Percentiles rank a stretch among this genome's conserved stretches.
These are phyloP conservation scores for Talaromyces sp. DNA, from an alignment of 2,329 filamentous ascomycete genomes.

Conservation along the genomic window DNA sequence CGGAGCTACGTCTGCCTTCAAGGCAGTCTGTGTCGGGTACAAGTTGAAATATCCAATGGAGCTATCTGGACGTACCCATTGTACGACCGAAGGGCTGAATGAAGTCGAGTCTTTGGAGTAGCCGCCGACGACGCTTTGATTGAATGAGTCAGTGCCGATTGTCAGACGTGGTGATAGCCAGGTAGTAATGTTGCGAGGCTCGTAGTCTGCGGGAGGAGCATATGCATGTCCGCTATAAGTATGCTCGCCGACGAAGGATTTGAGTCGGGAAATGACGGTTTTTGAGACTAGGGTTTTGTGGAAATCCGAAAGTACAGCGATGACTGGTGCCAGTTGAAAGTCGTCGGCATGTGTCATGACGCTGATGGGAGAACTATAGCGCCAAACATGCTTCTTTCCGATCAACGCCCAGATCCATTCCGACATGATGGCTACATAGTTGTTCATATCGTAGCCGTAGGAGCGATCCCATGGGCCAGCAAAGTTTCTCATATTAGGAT, in stretches of 20 bases:
- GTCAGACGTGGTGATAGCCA: conserved; percentile 55
- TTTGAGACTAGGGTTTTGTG: conserved; percentile 47
- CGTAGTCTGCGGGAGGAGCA: conserved; percentile 55
- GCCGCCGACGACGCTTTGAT: conserved; percentile 53
- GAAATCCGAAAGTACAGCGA: conserved; percentile 51
- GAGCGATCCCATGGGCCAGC: conserved; percentile 61
- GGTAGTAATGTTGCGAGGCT: conserved; percentile 54
- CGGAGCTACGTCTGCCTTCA: conserved; percentile 41
- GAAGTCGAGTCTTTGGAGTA: conserved; percentile 47
- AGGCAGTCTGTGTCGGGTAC: conserved; percentile 38
- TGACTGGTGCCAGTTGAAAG: conserved; percentile 54
- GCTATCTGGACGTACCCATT: conserved; percentile 47
- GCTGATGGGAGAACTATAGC: conserved; percentile 38
- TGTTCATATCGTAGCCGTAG: conserved; percentile 61
- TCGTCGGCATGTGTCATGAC: conserved; percentile 55
- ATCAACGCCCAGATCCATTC: conserved; percentile 54
- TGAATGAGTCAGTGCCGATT: conserved; percentile 57
- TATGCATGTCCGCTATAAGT: conserved; percentile 50
- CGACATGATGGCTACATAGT: conserved; percentile 55
- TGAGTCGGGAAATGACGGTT: conserved; percentile 34
- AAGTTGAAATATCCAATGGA: conserved; percentile 26
- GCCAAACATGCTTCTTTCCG: conserved; percentile 21
- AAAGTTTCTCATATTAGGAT: conserved; percentile 55
- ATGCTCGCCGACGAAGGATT: conserved; percentile 50
- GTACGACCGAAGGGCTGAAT: conserved; percentile 57